Conservation (phyloP, 2,329 filamentous ascomycete species). For the Fusarium multiceps region DNA sequence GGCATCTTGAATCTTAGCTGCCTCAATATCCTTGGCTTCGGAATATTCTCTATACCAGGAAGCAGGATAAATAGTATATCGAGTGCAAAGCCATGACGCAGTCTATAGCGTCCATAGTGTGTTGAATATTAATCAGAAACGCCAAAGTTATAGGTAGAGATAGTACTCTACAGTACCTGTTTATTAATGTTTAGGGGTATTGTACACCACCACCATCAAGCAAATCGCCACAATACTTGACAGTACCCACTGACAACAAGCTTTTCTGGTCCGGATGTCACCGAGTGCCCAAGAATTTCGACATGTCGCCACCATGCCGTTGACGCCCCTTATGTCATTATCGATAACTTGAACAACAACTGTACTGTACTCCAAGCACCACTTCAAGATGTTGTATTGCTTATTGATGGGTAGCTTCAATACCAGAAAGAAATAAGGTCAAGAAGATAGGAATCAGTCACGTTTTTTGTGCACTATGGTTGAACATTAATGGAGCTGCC, state of each 20-base stretch:
- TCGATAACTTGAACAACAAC: not conserved
- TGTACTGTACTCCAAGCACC: not conserved
- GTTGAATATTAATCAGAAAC: not conserved
- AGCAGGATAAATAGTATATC: not conserved
- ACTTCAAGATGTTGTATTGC: not conserved
- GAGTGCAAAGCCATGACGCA: not conserved
- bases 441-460: not conserved
- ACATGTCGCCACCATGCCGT: constrained; percentile 17
- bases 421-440: too few species aligned
- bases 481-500: not conserved
- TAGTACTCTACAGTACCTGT: not conserved
- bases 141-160: not conserved
- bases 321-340: constrained; percentile 29
- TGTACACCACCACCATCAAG: constrained; percentile 13
- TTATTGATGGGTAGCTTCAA: not conserved
- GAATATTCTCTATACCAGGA: not conserved
- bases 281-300: constrained; percentile 13
- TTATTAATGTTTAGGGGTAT: not conserved
- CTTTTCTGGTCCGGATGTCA: constrained; percentile 30
- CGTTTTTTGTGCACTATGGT: not conserved
- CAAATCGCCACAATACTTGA: not conserved
- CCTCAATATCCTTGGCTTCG: not conserved
- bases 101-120: not conserved
- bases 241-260: constrained; percentile 20
- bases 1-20: constrained; percentile 6